Base-by-base conservation (phyloP, 192 early-diverging fungal genomes). In the Coemansia sp. region DNA sequence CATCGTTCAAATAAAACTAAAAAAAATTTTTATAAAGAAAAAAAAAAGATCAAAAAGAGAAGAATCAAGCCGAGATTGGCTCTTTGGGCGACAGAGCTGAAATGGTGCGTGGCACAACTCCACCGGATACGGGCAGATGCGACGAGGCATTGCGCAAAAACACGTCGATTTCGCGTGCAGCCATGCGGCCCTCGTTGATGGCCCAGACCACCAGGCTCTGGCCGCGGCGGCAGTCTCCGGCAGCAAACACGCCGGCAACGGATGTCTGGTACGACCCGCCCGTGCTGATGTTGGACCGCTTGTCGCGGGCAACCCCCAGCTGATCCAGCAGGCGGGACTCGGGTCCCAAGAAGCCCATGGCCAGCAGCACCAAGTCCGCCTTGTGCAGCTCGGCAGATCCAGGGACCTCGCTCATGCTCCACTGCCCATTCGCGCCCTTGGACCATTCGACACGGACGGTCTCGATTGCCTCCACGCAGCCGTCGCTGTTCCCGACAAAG, bases 131-230 rank as follows among this genome's bases (percentile, higher is more conserved):
- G 5, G 94, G 94, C 67, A 98, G 61, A 12, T 84, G 76, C 18
- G 92, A 96, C 60, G 81, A 81, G 7, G 31, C 20, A 53, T 87
- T 89, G 69, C 83, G 84, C 63, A 99, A 68, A 69, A 77, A 84
- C 53, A 87, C 59, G 64, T 99, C 96, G 21, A 97, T 83, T 69
- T 97, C 92, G 31, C 94, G 83, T 9, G 96, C 96, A 44, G 88
- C 88, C 80, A 93, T 87, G 41, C 96, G 85, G 44, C 96, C 96
- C 73, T 99, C 96, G 71, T 94, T 96, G 75, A 99, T 97, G 65
- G 90, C 96, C 92, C 93, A 95, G 31, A 99, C 96, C 64, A 99
- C 93, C 48, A 99, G 75, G 30, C 83, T 86, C 82, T 96, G 93
- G 11, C 96, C 96, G 17, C 96, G 84, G 42, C 96, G 88, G 74